Percentiles rank a stretch among this genome's conserved stretches.
phyloP scores from a whole-genome alignment of 495 filamentous ascomycete genomes.

The Hyaloscypha variabilis region DNA sequence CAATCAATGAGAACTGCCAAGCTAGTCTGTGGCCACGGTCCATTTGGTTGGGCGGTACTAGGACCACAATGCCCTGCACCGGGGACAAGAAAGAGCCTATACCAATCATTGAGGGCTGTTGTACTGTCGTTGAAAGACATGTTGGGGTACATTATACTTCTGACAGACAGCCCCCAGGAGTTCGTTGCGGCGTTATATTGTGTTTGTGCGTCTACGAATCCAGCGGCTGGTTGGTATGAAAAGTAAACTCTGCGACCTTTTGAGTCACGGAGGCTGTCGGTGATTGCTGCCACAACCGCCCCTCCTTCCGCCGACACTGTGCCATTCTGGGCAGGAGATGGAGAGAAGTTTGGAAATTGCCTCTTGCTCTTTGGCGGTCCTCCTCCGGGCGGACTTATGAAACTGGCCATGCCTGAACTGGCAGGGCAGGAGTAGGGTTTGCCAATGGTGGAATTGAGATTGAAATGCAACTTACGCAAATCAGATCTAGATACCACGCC shows the following conservation, averaged over 20 bases:
- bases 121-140: constrained; percentile 39
- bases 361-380: no score
- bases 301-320: constrained; percentile 43
- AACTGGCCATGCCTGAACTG: no score
- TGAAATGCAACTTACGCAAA: constrained; percentile 15
- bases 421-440: constrained; percentile 14
- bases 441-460: constrained; percentile 10
- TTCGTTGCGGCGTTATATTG: constrained; percentile 43
- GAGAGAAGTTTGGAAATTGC: no score
- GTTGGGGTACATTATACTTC: constrained; percentile 51
- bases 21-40: constrained; percentile 47
- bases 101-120: constrained; percentile 47
- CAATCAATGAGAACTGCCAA: constrained; percentile 45
- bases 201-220: constrained; percentile 45
- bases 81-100: constrained; percentile 40
- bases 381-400: no score
- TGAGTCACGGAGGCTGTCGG: constrained; percentile 47
- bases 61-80: constrained; percentile 43
- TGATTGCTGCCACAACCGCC: constrained; percentile 42
- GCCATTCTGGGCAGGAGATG: constrained; percentile 49
- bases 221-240: constrained; percentile 45
- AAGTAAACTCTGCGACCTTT: constrained; percentile 47
- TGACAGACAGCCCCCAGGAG: constrained; percentile 47
- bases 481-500: constrained; percentile 15
- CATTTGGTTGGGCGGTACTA: constrained; percentile 41